These are phyloP conservation scores for Podospora sp. DNA, from an alignment of 495 filamentous ascomycete genomes.

Conservation along the genomic window DNA sequence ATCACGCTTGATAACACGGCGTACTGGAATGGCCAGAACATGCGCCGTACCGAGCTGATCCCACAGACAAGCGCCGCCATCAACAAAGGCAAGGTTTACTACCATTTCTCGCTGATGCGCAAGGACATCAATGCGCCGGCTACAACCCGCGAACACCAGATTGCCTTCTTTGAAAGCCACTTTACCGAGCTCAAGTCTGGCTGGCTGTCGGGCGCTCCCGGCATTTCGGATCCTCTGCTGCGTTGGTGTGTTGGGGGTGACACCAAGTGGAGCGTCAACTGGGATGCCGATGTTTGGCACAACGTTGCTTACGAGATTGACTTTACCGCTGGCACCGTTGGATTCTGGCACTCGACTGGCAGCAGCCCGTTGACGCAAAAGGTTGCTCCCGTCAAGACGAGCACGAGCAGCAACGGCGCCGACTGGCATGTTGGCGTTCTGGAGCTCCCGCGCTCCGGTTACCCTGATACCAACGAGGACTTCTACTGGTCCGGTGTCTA, in stretches of 20 bases:
- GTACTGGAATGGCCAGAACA: constrained; percentile 61
- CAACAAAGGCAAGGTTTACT: constrained; percentile 63
- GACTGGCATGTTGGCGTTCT: constrained; percentile 80
- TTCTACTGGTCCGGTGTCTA: constrained; percentile 76
- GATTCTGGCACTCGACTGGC: constrained; percentile 71
- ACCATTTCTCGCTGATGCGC: constrained; percentile 71
- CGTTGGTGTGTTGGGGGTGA: constrained; percentile 47
- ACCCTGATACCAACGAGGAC: constrained; percentile 60
- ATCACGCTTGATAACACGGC: constrained; percentile 67
- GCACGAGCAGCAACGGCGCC: constrained; percentile 66
- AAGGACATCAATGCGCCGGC: constrained; percentile 61
- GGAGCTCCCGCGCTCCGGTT: constrained; percentile 62
- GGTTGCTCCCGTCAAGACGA: constrained; percentile 57
- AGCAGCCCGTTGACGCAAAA: constrained; percentile 55
- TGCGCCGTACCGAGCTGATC: constrained; percentile 64
- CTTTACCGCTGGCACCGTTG: constrained; percentile 62
- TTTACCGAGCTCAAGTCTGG: constrained; percentile 79
- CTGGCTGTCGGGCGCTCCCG: constrained; percentile 60
- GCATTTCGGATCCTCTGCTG: constrained; percentile 50
- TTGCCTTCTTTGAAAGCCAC: constrained; percentile 75
- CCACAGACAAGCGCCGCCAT: constrained; percentile 68
- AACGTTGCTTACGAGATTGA: constrained; percentile 75
- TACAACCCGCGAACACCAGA: constrained; percentile 68
- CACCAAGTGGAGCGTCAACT: constrained; percentile 49
- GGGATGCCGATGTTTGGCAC: constrained; percentile 67